Base-by-base conservation (phyloP, 1,139 yeast genomes). In the Insectozyma bohioensis region DNA sequence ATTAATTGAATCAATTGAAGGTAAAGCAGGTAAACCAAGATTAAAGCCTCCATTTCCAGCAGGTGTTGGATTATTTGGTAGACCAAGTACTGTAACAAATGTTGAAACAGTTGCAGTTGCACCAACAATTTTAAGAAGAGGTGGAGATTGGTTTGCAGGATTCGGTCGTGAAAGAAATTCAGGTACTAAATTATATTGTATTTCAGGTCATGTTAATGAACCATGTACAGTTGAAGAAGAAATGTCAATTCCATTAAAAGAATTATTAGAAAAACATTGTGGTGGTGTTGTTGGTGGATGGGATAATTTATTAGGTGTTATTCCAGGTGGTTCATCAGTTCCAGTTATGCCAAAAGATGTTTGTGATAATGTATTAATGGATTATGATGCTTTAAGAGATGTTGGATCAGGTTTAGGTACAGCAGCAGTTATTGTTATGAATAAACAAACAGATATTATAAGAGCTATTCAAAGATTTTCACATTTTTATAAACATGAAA, bases 1-100 rank as follows among this genome's bases (percentile, higher is more conserved):
- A 4, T 67, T 85, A 54, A 85, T 85, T 53, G 95, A 85, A 64
- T 80, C 90, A 2, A 67, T 85, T 36, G 95, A 85, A 67, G 95
- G 95, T 53, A 85, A 85, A 63, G 92, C 92, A 35, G 95, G 95
- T 49, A 85, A 85, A 63, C 95, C 95, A 50, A 78, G 95, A 66
- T 74, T 85, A 60, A 85, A 85, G 75, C 95, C 95, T 30, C 95
- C 95, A 49, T 85, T 85, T 77, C 95, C 95, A 26, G 95, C 95
- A 29, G 95, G 94, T 56, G 90, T 85, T 37, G 95, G 95, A 55
- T 70, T 85, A 38, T 85, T 84, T 50, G 95, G 95, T 54, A 78
- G 95, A 62, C 95, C 95, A 46, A 76, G 88, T 25, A 85, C 95
- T 31, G 95, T 85, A 37, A 80, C 95, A 44, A 85, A 85, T 56